phyloP scores from a whole-genome alignment of 306 rosid species.

The Nissolia schottii region DNA sequence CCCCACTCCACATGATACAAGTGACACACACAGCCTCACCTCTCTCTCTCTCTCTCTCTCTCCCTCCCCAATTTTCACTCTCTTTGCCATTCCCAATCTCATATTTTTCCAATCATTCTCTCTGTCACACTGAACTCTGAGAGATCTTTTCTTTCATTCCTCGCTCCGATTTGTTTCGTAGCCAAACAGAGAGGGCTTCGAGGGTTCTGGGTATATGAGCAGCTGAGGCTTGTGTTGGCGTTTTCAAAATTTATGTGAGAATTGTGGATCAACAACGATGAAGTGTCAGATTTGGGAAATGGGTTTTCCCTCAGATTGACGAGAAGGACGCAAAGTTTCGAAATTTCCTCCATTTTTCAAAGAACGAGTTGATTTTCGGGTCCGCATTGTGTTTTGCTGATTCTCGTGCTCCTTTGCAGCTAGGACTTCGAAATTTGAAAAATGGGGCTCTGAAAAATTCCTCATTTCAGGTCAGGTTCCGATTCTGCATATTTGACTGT shows the following conservation, averaged over 20 bases:
- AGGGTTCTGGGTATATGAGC: background rate
- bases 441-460: conserved; percentile 31
- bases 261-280: background rate
- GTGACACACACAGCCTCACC: background rate
- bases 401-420: conserved; percentile 1
- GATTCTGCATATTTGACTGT: background rate
- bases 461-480: conserved; percentile 34
- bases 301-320: conserved; percentile 16
- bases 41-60: background rate
- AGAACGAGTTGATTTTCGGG: no score
- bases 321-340: conserved; percentile 29
- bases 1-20: background rate
- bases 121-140: background rate
- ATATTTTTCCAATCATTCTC: background rate
- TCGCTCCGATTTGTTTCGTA: background rate
- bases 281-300: conserved; percentile 1
- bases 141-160: conserved; percentile 24
- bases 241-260: background rate
- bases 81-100: background rate
- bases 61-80: no score
- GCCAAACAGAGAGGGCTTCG: background rate
- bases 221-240: background rate
- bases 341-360: conserved; percentile 1
- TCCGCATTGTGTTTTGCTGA: conserved; percentile 22
- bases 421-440: conserved; percentile 4